Evolutionary conservation across 306 rosid genomes (phyloP).

Genomic region (Quercus bicolor): DNA sequence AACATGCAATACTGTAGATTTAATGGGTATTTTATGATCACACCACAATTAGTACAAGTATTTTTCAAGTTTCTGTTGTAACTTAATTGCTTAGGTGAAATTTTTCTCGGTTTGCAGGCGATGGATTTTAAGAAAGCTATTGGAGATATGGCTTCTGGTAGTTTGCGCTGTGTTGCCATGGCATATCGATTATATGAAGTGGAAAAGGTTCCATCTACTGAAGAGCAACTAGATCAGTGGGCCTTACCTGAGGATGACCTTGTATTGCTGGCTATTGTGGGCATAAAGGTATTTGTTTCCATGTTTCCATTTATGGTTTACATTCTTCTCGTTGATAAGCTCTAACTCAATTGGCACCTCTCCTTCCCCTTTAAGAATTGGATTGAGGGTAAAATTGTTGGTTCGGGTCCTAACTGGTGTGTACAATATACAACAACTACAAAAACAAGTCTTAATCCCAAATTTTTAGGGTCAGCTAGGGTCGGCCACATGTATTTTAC

Average conservation of each 20-base stretch:
- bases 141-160: conserved; percentile 72
- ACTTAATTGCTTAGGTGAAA: conserved; percentile 1
- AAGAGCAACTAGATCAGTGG: conserved; percentile 69
- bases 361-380: not conserved
- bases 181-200: conserved; percentile 58
- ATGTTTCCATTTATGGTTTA: not conserved
- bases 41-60: not conserved
- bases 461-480: too few relatives aligned
- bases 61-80: not conserved
- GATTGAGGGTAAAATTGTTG: not conserved
- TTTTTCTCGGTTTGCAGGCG: conserved; percentile 35
- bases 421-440: not conserved
- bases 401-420: not conserved
- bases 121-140: conserved; percentile 49
- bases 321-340: not conserved
- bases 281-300: conserved; percentile 61
- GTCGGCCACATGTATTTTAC: too few relatives aligned
- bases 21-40: too few relatives aligned
- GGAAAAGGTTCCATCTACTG: conserved; percentile 56
- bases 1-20: not conserved
- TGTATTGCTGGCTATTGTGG: conserved; percentile 78
- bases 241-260: conserved; percentile 80
- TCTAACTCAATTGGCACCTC: not conserved
- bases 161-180: conserved; percentile 82
- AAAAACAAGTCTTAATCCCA: too few relatives aligned